A percentile compares a stretch with the other conserved stretches of the same genome.
These are phyloP conservation scores for Trichosporon sp. DNA, from an alignment of 1,284 basidiomycete genomes.

Conservation along the genomic window DNA sequence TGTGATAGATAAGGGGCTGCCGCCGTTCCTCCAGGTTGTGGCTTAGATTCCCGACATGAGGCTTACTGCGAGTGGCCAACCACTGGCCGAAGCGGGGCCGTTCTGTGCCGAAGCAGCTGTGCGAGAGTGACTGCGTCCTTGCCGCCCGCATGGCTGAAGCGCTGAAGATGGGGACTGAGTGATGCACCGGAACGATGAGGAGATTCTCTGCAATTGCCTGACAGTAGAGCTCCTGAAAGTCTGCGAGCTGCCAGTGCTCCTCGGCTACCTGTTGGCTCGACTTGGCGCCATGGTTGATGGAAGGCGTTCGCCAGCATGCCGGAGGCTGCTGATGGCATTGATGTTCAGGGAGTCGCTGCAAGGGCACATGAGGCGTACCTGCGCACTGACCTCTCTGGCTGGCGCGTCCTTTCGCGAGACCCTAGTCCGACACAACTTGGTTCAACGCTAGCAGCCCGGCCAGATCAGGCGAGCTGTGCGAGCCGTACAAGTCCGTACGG, in stretches of 20 bases:
- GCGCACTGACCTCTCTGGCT: conserved; percentile 13
- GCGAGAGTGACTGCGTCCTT: not conserved
- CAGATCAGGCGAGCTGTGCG: not conserved
- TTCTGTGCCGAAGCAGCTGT: not conserved
- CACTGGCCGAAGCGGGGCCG: not conserved
- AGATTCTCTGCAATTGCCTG: not conserved
- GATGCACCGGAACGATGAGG: not conserved
- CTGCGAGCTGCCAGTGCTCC: not conserved
- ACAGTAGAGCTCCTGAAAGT: not conserved
- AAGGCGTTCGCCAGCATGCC: not conserved
- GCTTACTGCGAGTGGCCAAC: not conserved
- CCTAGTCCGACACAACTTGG: conserved; percentile 10
- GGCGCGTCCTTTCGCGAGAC: not conserved
- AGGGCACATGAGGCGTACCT: not conserved
- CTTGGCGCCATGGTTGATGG: not conserved
- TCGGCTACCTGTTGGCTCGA: not conserved
- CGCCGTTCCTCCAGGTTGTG: not conserved
- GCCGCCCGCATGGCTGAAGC: not conserved
- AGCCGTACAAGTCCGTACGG: not conserved
- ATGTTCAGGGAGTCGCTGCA: not conserved
- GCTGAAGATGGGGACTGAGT: not conserved
- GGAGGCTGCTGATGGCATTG: conserved; percentile 1
- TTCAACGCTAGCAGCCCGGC: not conserved
- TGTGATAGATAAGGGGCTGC: not conserved
- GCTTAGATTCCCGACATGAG: conserved; percentile 10